A percentile compares a stretch with the other conserved stretches of the same genome.
Evolutionary conservation across 257 asterid species (phyloP).

Genomic region (Solanum okadae): DNA sequence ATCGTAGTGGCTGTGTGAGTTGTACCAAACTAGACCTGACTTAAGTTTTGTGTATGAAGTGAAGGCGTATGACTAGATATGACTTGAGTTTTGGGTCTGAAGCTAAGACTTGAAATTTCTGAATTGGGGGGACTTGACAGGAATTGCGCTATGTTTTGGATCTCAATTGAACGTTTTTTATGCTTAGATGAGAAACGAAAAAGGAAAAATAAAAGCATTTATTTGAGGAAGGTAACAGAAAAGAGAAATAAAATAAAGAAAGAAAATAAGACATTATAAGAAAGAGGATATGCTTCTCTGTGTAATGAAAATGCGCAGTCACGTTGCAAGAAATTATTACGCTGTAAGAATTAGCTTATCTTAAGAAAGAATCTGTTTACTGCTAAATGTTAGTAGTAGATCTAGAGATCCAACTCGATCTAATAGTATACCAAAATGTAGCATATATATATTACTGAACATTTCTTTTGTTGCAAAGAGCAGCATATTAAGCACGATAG

Average conservation of each 20-base stretch:
- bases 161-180: not conserved
- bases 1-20: not conserved
- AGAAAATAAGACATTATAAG: not conserved
- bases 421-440: not conserved
- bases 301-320: not conserved
- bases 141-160: not conserved
- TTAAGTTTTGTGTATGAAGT: not conserved
- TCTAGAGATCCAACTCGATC: not conserved
- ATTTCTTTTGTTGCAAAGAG: not conserved
- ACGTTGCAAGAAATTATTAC: not conserved
- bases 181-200: not conserved
- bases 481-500: not conserved
- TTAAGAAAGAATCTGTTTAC: not conserved
- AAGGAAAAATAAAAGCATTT: not conserved
- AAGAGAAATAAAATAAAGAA: not conserved
- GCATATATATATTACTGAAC: not conserved
- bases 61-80: not conserved
- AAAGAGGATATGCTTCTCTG: not conserved
- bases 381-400: not conserved
- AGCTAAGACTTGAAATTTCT: not conserved
- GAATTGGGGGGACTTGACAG: not conserved
- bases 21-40: not conserved
- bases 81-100: not conserved
- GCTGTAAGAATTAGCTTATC: not conserved
- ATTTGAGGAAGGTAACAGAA: not conserved